Percentiles rank a stretch among this genome's conserved stretches.
Evolutionary conservation across 108 stramenopile genomes (phyloP).

Genomic region (Nitzschia palea): DNA sequence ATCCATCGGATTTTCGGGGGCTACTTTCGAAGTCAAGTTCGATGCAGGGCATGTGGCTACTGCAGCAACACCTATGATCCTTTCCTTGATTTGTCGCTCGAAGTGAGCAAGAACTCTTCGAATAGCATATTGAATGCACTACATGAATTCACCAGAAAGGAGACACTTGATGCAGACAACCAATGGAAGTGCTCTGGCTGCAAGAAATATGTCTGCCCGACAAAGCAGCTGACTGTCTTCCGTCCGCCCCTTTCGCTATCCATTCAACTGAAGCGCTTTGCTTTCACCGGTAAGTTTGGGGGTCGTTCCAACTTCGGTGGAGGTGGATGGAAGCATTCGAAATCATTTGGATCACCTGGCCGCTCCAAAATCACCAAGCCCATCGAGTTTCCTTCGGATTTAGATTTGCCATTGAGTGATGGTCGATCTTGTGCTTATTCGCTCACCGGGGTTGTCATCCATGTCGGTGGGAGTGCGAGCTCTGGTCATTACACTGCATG

Average conservation of each 20-base stretch:
- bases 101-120: constrained; percentile 79
- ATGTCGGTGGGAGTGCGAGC: constrained; percentile 75
- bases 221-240: constrained; percentile 78
- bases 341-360: constrained; percentile 15
- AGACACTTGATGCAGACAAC: constrained; percentile 87
- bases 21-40: constrained; percentile 84
- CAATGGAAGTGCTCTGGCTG: constrained; percentile 92
- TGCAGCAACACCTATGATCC: constrained; percentile 92
- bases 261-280: constrained; percentile 95
- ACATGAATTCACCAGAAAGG: constrained; percentile 73
- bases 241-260: constrained; percentile 89
- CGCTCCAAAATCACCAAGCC: constrained; percentile 73
- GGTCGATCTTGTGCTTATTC: constrained; percentile 62
- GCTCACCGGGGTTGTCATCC: constrained; percentile 75
- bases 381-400: constrained; percentile 69
- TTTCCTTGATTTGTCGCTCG: constrained; percentile 93
- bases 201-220: constrained; percentile 73
- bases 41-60: constrained; percentile 83
- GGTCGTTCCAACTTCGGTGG: constrained; percentile 16
- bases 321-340: constrained; percentile 37
- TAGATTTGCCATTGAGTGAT: constrained; percentile 79
- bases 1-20: constrained; percentile 94
- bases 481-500: constrained; percentile 86
- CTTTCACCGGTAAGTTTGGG: constrained; percentile 57
- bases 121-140: constrained; percentile 70